phyloP scores from a whole-genome alignment of 768 basidiomycete species.

The Psilocybe azurescens region DNA sequence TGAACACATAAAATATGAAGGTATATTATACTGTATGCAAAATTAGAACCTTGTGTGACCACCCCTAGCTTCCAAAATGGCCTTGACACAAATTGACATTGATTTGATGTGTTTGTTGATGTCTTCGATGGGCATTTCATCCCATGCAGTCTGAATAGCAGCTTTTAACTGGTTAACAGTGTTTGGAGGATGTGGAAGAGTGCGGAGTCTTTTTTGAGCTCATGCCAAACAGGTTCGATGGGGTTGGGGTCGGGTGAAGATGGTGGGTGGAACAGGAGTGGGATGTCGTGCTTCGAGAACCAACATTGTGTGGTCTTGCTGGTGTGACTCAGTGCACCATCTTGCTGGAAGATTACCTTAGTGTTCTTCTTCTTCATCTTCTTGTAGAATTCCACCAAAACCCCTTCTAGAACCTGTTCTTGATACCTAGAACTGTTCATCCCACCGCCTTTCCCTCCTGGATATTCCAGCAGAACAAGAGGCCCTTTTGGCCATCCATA shows the following conservation, averaged over 20 bases:
- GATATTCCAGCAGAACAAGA: slow-evolving; percentile 33
- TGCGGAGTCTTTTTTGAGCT: too few relatives aligned
- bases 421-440: slow-evolving; percentile 27
- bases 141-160: too few relatives aligned
- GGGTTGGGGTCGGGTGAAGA: slow-evolving; percentile 34
- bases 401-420: slow-evolving; percentile 31
- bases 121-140: too few relatives aligned
- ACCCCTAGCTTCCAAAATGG: too few relatives aligned
- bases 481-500: slow-evolving; percentile 26
- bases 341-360: slow-evolving; percentile 30
- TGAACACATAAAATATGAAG: too few relatives aligned
- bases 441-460: slow-evolving; percentile 29
- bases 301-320: slow-evolving; percentile 28
- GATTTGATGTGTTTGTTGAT: too few relatives aligned
- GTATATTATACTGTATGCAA: too few relatives aligned
- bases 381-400: slow-evolving; percentile 23
- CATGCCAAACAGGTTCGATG: too few relatives aligned
- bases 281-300: slow-evolving; percentile 25
- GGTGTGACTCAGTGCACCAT: slow-evolving; percentile 28
- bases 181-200: too few relatives aligned
- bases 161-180: too few relatives aligned
- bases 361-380: slow-evolving; percentile 19
- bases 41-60: too few relatives aligned
- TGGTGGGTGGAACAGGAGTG: slow-evolving; percentile 31
- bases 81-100: too few relatives aligned